Base-by-base conservation (phyloP, 257 asterid genomes). In the Forsythia suspensa region DNA sequence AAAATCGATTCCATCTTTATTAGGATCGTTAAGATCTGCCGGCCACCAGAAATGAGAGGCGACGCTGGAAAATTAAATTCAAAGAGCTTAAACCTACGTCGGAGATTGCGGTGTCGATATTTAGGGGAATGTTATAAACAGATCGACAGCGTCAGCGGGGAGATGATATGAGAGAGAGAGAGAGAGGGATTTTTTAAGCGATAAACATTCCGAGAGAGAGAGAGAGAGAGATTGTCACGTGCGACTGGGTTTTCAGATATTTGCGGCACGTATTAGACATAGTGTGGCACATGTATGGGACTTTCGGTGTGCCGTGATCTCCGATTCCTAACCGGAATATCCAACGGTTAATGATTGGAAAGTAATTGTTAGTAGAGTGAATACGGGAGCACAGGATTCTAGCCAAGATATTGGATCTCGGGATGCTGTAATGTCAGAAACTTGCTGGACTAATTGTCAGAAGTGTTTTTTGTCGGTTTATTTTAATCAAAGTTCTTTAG, bases 1-100 rank as follows among this genome's bases (percentile, higher is more conserved):
- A 96, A 29, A 76, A 96, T 94, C 66, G 99, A 92, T 81, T 94
- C 98, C 98, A 94, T 95, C 80, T 77, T 81, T 44, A 77, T 40
- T 63, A 76, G 70, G 80, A 79, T 34, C 82, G 51, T 40, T 42
- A 9, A 72, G 73, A 75, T 82, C 82, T 52, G 70, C 71, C 81
- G 72, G 70, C 65, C 34, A 43, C 77, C 74, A 67, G 73, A 21
- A 80, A 73, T 70, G 76, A 3, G 52, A 39, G 70, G 51, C 37
- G 3, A 9, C 70, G 72, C 70, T 6, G 69, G 69, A 63, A 29
- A 29, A 63, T 11, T 1, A 63, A 63, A 29, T 1, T 57, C 4
- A 48, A 8, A 20, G 36, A 34, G 29, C 66, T 59, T 59, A 21
- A 59, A 11, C 40, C 70, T 29, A 4, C 8, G 40, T n/a, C 59